These are phyloP conservation scores for Yamadazyma mexicana DNA, from an alignment of 1,139 yeast species.

Conservation along the genomic window DNA sequence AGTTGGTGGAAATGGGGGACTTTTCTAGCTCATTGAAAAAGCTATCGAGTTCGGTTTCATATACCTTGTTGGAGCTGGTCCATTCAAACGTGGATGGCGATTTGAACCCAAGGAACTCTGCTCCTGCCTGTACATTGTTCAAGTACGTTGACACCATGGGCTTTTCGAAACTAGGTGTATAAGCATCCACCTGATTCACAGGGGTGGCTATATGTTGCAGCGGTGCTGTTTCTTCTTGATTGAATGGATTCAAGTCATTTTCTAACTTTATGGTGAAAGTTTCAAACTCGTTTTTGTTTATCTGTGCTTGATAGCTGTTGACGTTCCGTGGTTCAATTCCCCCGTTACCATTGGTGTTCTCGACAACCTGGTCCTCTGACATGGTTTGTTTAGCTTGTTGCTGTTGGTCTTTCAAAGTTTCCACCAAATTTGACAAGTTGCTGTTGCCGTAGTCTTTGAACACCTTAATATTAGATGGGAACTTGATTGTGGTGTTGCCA, in stretches of 20 bases:
- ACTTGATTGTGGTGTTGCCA: constrained; percentile 18
- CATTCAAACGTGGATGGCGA: constrained; percentile 31
- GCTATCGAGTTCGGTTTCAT: constrained; percentile 13
- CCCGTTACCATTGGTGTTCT: constrained; percentile 1
- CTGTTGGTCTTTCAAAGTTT: constrained; percentile 20
- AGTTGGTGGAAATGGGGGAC: constrained; percentile 24
- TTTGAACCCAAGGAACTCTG: constrained; percentile 4
- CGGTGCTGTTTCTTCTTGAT: not conserved
- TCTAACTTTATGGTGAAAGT: constrained; percentile 10
- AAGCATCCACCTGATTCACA: not conserved
- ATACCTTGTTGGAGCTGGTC: constrained; percentile 16
- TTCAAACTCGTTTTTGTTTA: constrained; percentile 6
- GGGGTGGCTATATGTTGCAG: not conserved
- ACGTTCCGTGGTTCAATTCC: not conserved
- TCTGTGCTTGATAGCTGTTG: not conserved
- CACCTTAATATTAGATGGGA: constrained; percentile 19
- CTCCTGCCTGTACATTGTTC: constrained; percentile 2
- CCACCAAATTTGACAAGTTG: constrained; percentile 40
- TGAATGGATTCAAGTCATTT: constrained; percentile 15
- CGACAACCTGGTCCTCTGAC: not conserved
- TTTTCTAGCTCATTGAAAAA: constrained; percentile 47
- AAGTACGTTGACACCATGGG: constrained; percentile 6
- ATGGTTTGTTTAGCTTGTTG: not conserved
- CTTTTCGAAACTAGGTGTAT: not conserved
- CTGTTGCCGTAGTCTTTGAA: constrained; percentile 32